These are phyloP conservation scores for Aspergillus sp. DNA, from an alignment of 2,329 filamentous ascomycete genomes.

Conservation along the genomic window DNA sequence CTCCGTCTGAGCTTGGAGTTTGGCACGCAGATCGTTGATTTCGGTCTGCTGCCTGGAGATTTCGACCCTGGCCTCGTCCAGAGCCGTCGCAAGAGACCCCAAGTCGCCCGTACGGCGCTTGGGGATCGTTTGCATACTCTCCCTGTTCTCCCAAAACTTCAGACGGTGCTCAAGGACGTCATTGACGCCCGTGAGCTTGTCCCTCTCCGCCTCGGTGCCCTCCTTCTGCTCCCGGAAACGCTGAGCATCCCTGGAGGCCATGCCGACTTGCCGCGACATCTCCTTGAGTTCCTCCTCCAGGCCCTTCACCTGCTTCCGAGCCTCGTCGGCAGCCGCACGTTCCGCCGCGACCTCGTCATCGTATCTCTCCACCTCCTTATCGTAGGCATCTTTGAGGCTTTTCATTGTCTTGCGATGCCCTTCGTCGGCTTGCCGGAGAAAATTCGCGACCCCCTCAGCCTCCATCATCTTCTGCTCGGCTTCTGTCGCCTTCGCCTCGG, in stretches of 20 bases:
- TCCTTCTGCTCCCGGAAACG: slow-evolving; percentile 9
- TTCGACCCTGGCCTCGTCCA: slow-evolving; percentile 17
- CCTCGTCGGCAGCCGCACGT: not conserved
- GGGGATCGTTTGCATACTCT: slow-evolving; percentile 14
- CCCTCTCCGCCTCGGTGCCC: not conserved
- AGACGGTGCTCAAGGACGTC: slow-evolving; percentile 19
- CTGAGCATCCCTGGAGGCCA: slow-evolving; percentile 18
- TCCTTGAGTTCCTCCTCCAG: slow-evolving; percentile 9
- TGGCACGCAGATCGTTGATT: slow-evolving; percentile 14
- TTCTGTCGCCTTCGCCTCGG: not conserved
- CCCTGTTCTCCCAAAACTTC: slow-evolving; percentile 5
- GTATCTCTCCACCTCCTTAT: slow-evolving; percentile 2
- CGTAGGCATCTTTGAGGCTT: slow-evolving; percentile 12
- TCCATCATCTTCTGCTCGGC: not conserved
- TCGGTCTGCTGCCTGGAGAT: slow-evolving; percentile 14
- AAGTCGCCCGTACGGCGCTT: slow-evolving; percentile 16
- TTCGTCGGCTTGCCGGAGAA: too few relatives aligned
- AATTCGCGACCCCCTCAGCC: too few relatives aligned
- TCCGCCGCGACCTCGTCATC: slow-evolving; percentile 13
- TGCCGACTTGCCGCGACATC: slow-evolving; percentile 1
- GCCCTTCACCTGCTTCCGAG: not conserved
- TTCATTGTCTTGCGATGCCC: too few relatives aligned
- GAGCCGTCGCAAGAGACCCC: slow-evolving; percentile 17
- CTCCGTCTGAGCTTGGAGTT: not conserved
- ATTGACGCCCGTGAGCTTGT: not conserved